Evolutionary conservation across 176 grass and related monocot genomes (phyloP), one percentile per base, ranked within the genome.

Genomic region (Triticum timopheevii): DNA sequence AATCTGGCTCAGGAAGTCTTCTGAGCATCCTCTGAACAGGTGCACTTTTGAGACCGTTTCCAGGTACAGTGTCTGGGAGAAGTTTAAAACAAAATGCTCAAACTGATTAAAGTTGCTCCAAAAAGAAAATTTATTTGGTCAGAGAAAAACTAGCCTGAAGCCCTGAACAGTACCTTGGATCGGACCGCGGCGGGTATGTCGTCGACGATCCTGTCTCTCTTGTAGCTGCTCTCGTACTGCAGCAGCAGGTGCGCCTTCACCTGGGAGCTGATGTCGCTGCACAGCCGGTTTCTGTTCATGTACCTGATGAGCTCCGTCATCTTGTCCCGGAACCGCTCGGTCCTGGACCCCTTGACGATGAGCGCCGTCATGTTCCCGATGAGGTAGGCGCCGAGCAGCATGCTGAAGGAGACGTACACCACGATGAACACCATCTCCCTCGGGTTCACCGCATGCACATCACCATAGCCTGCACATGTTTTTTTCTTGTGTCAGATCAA

Each of bases 331-430:
- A 98, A 98, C 44, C 86, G 83, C 90, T 98, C 96, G 0, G 96
- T 98, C 85, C 83, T 95, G 0, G 96, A 98, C 1, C 93, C 96
- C 77, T 89, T 95, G 8, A 98, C 96, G 8, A 98, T 98, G 39
- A 98, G 78, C 66, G 96, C 96, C 3, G 93, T 98, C 96, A 98
- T 98, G 69, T 98, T 98, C 49, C 96, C 96, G 30, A 98, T 90
- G 12, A 98, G 82, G 72, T 98, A 98, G 1, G 96, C 93, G 8
- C 93, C 73, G 4, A 98, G 91, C 47, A 98, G 84, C 79, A 98
- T 92, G 79, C 89, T 86, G 73, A 98, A 92, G 40, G 91, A 92
- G 71, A 95, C 87, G 68, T 92, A 98, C 20, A 88, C 84, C 86
- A 88, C 86, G 19, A 86, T 89, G 82, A 98, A 98, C 13, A 83